Base-by-base conservation (phyloP, 208 protist genomes). In the Wallacemonas sp. region DNA sequence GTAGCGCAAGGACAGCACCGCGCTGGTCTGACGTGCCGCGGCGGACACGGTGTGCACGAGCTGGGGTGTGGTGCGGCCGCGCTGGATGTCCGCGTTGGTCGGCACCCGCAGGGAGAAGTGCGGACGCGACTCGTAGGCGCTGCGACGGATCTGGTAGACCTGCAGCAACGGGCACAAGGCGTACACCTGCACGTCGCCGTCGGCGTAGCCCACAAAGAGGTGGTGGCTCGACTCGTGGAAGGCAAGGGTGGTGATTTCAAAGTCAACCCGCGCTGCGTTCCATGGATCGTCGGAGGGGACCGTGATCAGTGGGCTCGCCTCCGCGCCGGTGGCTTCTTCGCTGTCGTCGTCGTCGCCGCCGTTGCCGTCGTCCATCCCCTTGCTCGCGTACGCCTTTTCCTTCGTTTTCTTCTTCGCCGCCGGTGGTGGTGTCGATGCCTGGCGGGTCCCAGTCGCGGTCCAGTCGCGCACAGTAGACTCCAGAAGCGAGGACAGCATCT, bases 201-300 rank as follows among this genome's bases (percentile, higher is more conserved):
- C 57, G 25, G 57, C 50, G 64, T 88, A 76, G 1, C 78, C 84
- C n/a, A 89, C 52, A 65, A 89, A 91, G n/a, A 94, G 76, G 46
- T 70, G 74, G 54, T 94, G 84, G 11, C 72, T 65, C 1, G 65
- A 45, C 5, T 72, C 67, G 61, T 94, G 80, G 70, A 76, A 91
- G 18, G 79, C 50, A n/a, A 86, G 64, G 7, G 64, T 44, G 18
- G 82, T 82, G 39, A 87, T 68, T 18, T 77, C 81, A 12, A 20
- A 38, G 16, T 52, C 59, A 8, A 29, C 23, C 3, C 31, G 52
- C 3, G 52, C 52, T 29, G 31, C 52, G 20, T 59, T 59, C 52
- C 52, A 59, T 29, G 52, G 52, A 16, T 59, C 31, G 14, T 41
- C n/a, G 36, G 36, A 7, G 36, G 36, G 7, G 36, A 41, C 36